Evolutionary conservation across 768 basidiomycete species (phyloP), one percentile per base, ranked within the genome.

Genomic region (Fibroporia radiculosa): DNA sequence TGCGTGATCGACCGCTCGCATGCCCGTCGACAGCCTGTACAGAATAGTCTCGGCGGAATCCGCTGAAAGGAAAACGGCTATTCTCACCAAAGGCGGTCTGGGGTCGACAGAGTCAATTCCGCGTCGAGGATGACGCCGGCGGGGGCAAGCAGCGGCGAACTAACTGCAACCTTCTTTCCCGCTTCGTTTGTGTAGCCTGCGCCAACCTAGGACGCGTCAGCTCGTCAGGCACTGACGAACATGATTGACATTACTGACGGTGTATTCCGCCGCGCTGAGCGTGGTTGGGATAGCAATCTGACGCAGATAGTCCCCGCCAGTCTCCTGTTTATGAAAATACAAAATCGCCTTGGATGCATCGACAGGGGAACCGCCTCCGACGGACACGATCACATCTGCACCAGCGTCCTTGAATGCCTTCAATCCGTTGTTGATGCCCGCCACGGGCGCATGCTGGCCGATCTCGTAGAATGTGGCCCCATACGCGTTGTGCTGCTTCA

Each of bases 241-340:
- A 11, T 2, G n/a, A 18, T 10, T 16, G 27, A 19, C 2, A 31
- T 6, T 11, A 56, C 72, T 43, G 48, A 82, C 83, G 27, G 72
- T 73, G 57, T 84, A 85, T 56, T 86, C 86, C 7, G 84, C 84
- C 1, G 84, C 84, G 53, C 83, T 86, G 27, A 90, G 66, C 4
- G 86, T 88, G 6, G 87, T 91, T 0, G 88, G 88, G 46, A 90
- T 80, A 13, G 87, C 82, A 40, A 91, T 84, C 52, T 88, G 85
- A 16, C 63, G 70, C 39, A 76, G 61, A 39, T 71, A 78, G 4
- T 63, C 62, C 1, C 73, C 76, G 1, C 75, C 78, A 2, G 53
- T 61, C 48, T 80, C 75, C 48, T 80, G 62, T 51, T 83, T 77
- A 25, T 80, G 63, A 40, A 75, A 71, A 58, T 78, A 81, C 6